A percentile compares a stretch with the other conserved stretches of the same genome.
Conservation (phyloP, 768 basidiomycete species). For the Cubamyces sp. region DNA sequence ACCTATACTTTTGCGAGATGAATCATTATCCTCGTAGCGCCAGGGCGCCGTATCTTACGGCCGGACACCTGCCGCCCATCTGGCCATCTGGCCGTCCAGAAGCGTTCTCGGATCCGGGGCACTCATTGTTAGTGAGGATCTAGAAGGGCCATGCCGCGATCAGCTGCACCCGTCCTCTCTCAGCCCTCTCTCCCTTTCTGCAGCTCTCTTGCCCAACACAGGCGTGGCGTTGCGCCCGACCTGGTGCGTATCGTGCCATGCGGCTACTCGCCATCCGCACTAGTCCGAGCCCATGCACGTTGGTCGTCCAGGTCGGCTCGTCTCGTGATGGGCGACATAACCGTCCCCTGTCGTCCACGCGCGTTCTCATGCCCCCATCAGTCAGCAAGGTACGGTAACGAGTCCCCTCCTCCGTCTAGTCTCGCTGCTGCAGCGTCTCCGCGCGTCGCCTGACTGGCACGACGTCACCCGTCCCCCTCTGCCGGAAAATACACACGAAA, state of each 20-base stretch:
- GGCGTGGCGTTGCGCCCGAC: background rate
- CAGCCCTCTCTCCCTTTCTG: background rate
- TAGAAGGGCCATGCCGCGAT: constrained; percentile 1
- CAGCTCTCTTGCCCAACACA: background rate
- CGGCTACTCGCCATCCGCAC: constrained; percentile 15
- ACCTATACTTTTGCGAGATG: background rate
- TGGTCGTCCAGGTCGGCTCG: background rate
- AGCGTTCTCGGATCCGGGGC: background rate
- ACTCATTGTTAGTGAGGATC: background rate
- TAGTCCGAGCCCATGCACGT: background rate
- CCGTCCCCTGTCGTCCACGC: background rate
- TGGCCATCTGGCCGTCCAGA: background rate
- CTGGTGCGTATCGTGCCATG: constrained; percentile 1
- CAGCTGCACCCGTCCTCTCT: constrained; percentile 4
- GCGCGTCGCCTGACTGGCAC: background rate
- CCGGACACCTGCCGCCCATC: constrained; percentile 5
- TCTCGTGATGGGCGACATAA: background rate
- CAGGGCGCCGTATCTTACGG: constrained; percentile 1
- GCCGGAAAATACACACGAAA: background rate
- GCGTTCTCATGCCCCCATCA: background rate
- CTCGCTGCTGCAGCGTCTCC: background rate
- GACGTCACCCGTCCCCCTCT: background rate
- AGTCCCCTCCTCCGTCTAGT: background rate
- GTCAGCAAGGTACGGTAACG: background rate
- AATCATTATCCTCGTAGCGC: background rate